A percentile compares a stretch with the other conserved stretches of the same genome.
Evolutionary conservation across 345 rosid genomes (phyloP).

Genomic region (Acer saccharum): DNA sequence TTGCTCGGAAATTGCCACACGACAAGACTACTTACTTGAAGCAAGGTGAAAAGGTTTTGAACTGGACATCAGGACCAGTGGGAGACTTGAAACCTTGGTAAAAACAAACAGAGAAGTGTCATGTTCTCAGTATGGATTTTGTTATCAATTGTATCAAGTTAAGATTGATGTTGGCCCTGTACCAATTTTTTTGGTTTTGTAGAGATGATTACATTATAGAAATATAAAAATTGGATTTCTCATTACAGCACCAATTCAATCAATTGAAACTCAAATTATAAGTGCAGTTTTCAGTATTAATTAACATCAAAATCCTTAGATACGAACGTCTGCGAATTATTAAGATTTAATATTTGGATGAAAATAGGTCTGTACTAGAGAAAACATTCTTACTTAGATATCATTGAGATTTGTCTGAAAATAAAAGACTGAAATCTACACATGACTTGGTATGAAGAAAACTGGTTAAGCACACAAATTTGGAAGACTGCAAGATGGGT

Average conservation of each 20-base stretch:
- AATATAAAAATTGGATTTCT: background rate
- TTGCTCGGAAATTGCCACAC: constrained; percentile 88
- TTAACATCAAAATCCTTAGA: no score
- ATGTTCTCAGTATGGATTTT: background rate
- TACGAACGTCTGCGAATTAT: no score
- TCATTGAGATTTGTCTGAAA: no score
- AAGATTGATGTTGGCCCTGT: background rate
- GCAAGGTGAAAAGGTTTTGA: constrained; percentile 55
- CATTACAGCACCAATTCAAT: no score
- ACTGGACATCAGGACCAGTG: constrained; percentile 89
- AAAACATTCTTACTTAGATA: no score
- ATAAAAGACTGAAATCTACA: no score
- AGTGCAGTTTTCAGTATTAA: no score
- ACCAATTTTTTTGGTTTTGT: constrained; percentile 18
- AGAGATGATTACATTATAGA: constrained; percentile 10
- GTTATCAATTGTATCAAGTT: constrained; percentile 4
- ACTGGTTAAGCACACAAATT: background rate
- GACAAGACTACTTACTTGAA: constrained; percentile 52
- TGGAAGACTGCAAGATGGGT: background rate
- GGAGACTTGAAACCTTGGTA: constrained; percentile 94
- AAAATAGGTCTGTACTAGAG: no score
- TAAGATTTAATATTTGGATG: no score
- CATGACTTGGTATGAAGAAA: no score
- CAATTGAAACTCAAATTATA: no score
- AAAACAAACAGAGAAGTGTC: background rate